These are phyloP conservation scores for Fusarium chlamydosporum DNA, from an alignment of 2,329 filamentous ascomycete genomes.

Conservation along the genomic window DNA sequence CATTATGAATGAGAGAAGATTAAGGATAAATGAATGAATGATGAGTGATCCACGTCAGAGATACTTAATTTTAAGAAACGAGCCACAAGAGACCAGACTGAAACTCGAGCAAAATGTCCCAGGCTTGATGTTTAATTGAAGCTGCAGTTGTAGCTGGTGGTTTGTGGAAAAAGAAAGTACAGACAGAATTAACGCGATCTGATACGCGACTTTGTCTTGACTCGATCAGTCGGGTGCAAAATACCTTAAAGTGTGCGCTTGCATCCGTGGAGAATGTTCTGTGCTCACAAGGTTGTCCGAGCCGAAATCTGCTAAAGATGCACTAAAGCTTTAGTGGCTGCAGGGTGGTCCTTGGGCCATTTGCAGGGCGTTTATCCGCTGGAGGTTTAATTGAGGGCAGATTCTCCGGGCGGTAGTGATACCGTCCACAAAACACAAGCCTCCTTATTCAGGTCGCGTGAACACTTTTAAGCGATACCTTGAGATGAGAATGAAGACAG, in stretches of 20 bases:
- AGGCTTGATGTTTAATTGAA: conserved; percentile 12
- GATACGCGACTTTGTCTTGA: conserved; percentile 38
- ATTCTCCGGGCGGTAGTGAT: neutral
- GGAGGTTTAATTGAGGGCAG: conserved; percentile 11
- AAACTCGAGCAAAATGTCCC: neutral
- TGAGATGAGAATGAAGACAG: neutral
- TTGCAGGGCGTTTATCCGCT: conserved; percentile 32
- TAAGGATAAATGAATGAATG: neutral
- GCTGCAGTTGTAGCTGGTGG: conserved; percentile 14
- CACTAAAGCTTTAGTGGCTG: conserved; percentile 40
- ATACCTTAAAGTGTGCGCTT: conserved; percentile 30
- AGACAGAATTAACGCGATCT: conserved; percentile 35
- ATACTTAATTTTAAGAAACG: neutral
- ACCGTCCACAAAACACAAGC: conserved; percentile 9
- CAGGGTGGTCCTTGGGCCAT: conserved; percentile 16
- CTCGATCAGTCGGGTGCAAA: conserved; percentile 29
- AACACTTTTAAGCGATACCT: conserved; percentile 7
- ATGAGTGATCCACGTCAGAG: neutral
- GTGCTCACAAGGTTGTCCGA: conserved; percentile 7
- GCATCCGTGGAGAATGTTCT: conserved; percentile 9
- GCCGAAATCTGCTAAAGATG: conserved; percentile 35
- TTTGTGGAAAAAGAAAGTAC: conserved; percentile 16
- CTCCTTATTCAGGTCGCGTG: conserved; percentile 14
- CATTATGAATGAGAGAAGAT: neutral
- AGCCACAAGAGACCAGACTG: neutral